phyloP scores from a whole-genome alignment of 2,329 filamentous ascomycete genomes.

The Monosporascus sp. region DNA sequence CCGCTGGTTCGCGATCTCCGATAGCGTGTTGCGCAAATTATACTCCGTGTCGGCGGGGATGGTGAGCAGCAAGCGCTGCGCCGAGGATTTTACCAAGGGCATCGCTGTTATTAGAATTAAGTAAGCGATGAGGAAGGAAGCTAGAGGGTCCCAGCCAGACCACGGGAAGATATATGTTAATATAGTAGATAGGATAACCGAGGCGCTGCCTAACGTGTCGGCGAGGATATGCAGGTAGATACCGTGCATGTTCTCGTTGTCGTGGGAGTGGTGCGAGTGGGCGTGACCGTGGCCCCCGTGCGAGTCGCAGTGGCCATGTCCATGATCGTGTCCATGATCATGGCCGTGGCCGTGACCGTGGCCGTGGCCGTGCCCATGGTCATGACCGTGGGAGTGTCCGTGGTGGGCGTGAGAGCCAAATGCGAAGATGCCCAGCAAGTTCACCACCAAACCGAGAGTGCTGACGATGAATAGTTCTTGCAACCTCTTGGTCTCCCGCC shows the following conservation, averaged over 20 bases:
- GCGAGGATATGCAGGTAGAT: conserved; percentile 95
- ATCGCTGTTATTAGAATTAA: conserved; percentile 90
- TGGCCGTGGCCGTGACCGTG: conserved; percentile 32
- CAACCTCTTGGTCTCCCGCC: conserved; percentile 76
- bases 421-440: conserved; percentile 84
- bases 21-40: conserved; percentile 76
- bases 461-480: conserved; percentile 87
- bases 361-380: conserved; percentile 21
- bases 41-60: conserved; percentile 85
- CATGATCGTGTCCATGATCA: conserved; percentile 29
- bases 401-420: conserved; percentile 64
- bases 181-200: conserved; percentile 86
- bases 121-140: conserved; percentile 87
- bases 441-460: conserved; percentile 78
- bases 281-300: conserved; percentile 26
- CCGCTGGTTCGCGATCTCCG: conserved; percentile 73
- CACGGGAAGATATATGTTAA: conserved; percentile 84
- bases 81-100: conserved; percentile 80
- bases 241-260: conserved; percentile 96
- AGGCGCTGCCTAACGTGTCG: conserved; percentile 88
- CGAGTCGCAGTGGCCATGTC: conserved; percentile 21
- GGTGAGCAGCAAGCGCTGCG: conserved; percentile 75
- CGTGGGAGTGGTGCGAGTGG: conserved; percentile 54
- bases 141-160: conserved; percentile 91
- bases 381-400: conserved; percentile 33